Evolutionary conservation across 352 stramenopile genomes (phyloP).

Genomic region (Salisapilia sapeloensis): DNA sequence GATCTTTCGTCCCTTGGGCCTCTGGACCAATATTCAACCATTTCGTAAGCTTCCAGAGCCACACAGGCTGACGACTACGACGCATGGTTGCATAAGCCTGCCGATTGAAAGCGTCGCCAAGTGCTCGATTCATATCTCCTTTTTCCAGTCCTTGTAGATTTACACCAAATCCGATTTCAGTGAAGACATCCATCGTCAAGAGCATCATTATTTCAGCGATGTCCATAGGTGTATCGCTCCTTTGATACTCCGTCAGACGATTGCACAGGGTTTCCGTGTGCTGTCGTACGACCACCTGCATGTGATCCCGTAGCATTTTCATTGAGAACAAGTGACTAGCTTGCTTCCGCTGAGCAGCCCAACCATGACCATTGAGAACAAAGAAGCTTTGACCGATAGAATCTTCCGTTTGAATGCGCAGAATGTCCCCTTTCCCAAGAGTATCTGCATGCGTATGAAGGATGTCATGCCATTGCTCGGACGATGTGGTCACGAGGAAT

Average conservation of each 20-base stretch:
- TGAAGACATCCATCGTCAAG: constrained; percentile 50
- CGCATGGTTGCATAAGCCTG: constrained; percentile 7
- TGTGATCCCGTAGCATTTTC: constrained; percentile 29
- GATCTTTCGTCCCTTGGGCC: constrained; percentile 7
- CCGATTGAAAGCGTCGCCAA: not conserved
- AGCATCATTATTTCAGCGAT: constrained; percentile 22
- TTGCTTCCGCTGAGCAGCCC: constrained; percentile 54
- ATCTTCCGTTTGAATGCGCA: constrained; percentile 16
- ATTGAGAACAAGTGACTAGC: constrained; percentile 80
- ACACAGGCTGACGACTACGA: too few species aligned
- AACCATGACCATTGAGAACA: constrained; percentile 33
- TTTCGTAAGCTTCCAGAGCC: constrained; percentile 9
- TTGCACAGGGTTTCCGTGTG: constrained; percentile 14
- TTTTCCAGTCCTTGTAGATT: constrained; percentile 13
- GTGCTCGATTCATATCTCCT: too few species aligned
- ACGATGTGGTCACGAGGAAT: constrained; percentile 19
- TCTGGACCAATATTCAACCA: constrained; percentile 8
- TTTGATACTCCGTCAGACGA: constrained; percentile 7
- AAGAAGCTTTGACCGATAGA: constrained; percentile 63
- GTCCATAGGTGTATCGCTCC: too few species aligned
- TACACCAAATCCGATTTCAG: constrained; percentile 47
- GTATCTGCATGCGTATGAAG: constrained; percentile 48
- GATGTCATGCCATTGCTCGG: constrained; percentile 27
- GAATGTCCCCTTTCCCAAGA: constrained; percentile 42
- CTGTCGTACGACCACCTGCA: constrained; percentile 19